A percentile compares a stretch with the other conserved stretches of the same genome.
These are phyloP conservation scores for Myxozyma mucilagina DNA, from an alignment of 805 yeast genomes.

Conservation along the genomic window DNA sequence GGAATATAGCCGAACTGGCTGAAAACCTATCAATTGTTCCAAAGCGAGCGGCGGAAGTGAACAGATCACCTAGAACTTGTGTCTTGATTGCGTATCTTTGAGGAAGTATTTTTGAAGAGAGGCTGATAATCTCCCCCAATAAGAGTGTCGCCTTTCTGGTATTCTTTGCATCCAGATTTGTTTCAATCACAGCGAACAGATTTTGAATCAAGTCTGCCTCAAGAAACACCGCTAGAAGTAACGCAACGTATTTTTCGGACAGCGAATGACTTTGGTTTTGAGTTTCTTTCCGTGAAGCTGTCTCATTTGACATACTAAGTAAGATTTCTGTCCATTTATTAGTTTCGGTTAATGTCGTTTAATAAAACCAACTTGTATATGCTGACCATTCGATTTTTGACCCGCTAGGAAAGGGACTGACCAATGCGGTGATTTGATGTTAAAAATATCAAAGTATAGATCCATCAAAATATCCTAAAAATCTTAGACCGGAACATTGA, in stretches of 20 bases:
- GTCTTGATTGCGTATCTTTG: conserved; percentile 42
- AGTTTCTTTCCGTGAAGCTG: background rate
- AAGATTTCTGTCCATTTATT: background rate
- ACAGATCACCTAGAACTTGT: conserved; percentile 34
- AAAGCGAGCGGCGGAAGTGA: conserved; percentile 34
- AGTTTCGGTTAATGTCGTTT: background rate
- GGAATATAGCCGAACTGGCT: conserved; percentile 47
- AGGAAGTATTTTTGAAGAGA: conserved; percentile 60
- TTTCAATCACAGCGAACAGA: conserved; percentile 25
- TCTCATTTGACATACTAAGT: background rate
- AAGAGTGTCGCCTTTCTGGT: conserved; percentile 63
- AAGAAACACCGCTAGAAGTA: conserved; percentile 57
- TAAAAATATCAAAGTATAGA: conserved; percentile 65
- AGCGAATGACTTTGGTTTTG: conserved; percentile 15
- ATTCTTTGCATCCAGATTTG: conserved; percentile 45
- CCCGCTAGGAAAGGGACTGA: conserved; percentile 41
- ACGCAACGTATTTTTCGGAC: conserved; percentile 64
- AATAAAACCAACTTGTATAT: background rate
- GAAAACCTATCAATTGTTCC: conserved; percentile 32
- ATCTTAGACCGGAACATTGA: background rate
- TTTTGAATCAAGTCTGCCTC: conserved; percentile 30
- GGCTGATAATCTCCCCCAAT: conserved; percentile 58
- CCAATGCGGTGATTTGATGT: conserved; percentile 63
- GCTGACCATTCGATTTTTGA: conserved; percentile 30
- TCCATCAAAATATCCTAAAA: conserved; percentile 65